A percentile compares a stretch with the other conserved stretches of the same genome.
These are phyloP conservation scores for Thermomucor indicae-seudaticae DNA, from an alignment of 371 early-diverging fungal genomes.

Conservation along the genomic window DNA sequence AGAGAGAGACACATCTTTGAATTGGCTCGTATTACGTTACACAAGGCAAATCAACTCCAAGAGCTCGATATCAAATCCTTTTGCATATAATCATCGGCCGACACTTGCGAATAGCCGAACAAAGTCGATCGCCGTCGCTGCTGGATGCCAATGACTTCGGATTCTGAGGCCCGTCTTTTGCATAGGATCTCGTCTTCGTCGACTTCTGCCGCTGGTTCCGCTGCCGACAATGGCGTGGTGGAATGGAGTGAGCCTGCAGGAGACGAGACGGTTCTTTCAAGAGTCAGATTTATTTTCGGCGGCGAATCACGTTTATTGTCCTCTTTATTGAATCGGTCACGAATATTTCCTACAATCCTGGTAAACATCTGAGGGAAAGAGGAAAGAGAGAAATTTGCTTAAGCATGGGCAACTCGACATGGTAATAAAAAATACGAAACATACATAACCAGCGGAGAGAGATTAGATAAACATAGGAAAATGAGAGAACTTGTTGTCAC, in stretches of 20 bases:
- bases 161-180: no score
- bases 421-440: background rate
- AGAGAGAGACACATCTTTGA: no score
- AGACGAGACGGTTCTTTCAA: no score
- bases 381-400: background rate
- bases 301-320: background rate
- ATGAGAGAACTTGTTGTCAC: background rate
- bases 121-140: constrained; percentile 4
- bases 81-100: constrained; percentile 43
- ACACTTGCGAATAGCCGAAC: constrained; percentile 36
- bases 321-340: background rate
- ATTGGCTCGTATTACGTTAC: no score
- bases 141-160: background rate
- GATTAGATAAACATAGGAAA: background rate
- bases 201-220: constrained; percentile 1
- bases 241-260: no score
- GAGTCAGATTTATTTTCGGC: background rate
- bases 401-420: no score
- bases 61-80: constrained; percentile 45
- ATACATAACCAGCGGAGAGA: background rate
- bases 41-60: constrained; percentile 38
- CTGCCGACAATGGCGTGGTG: background rate
- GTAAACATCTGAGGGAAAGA: background rate
- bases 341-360: background rate
- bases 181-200: no score